Base-by-base conservation (phyloP, 371 early-diverging fungal genomes). In the Mucor ambiguus region DNA sequence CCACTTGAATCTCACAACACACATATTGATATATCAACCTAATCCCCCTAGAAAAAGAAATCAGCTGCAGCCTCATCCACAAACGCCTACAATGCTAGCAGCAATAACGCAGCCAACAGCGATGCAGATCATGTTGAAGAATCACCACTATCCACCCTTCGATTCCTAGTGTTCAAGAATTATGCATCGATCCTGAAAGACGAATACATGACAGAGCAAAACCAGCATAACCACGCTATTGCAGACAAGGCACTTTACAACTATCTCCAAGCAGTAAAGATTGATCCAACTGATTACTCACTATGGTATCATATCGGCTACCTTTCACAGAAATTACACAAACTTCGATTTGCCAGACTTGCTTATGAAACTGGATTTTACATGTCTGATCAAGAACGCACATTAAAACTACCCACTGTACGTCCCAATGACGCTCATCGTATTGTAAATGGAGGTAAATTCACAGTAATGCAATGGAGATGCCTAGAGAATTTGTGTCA, bases 131-230 rank as follows among this genome's bases (percentile, higher is more conserved):
- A 49, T 24, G 57, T 69, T 14, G 61, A 65, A 41, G 65, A 70
- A 28, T 69, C 70, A 26, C 72, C 60, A 58, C 60, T 68, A 38
- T 64, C 63, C 57, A 65, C 46, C 48, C 76, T 56, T 74, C 86
- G 81, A 10, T 90, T 83, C 64, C 71, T 88, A 6, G 88, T 88
- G 2, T 84, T 78, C 54, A 85, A 86, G 56, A 88, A 88, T 66
- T 90, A 87, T 70, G 90, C 84, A 4, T 68, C 71, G 1, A 72
- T 90, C 16, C 68, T 88, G 18, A 84, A 90, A 68, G 74, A 79
- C 8, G 78, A 80, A 37, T 77, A 67, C 35, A 60, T 43, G 4
- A 29, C 35, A 20, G 56, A 59, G 24, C 63, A 24, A 20, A 14
- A 44, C 1, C 69, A 69, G 4, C 57, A 72, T 0, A 72, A 66